phyloP scores from a whole-genome alignment of 1,284 basidiomycete species.

The Vanrija pseudolonga region DNA sequence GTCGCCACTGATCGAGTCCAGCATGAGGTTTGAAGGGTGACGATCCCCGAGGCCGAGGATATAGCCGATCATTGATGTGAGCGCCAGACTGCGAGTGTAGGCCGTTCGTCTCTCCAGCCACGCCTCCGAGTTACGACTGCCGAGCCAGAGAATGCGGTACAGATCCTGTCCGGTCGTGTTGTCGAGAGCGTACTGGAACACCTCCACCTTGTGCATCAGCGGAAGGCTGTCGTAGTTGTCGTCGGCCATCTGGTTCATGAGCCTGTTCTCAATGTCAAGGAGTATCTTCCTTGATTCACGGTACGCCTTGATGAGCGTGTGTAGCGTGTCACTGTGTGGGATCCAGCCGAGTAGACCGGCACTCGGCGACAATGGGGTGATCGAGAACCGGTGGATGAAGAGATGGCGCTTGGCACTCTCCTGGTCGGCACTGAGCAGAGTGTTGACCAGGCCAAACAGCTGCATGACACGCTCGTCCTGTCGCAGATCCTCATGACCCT shows the following conservation, averaged over 20 bases:
- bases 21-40: conserved; percentile 91
- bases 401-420: conserved; percentile 94
- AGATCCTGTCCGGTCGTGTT: conserved; percentile 98
- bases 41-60: conserved; percentile 98
- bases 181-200: conserved; percentile 98
- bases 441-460: conserved; percentile 95
- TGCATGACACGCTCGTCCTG: conserved; percentile 99
- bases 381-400: conserved; percentile 88
- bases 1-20: conserved; percentile 90
- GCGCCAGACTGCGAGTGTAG: conserved; percentile 90
- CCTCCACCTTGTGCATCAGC: conserved; percentile 95
- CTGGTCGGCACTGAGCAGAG: conserved; percentile 85
- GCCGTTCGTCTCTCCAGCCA: conserved; percentile 97
- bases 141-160: conserved; percentile 97
- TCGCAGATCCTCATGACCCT: conserved; percentile 98
- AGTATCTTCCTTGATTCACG: conserved; percentile 92
- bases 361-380: conserved; percentile 94
- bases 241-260: conserved; percentile 99
- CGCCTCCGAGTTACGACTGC: conserved; percentile 90
- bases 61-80: conserved; percentile 96
- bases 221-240: conserved; percentile 90
- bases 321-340: conserved; percentile 94
- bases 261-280: conserved; percentile 94
- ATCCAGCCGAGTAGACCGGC: conserved; percentile 96
- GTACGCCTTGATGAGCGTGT: conserved; percentile 94